Percentiles rank a stretch among this genome's conserved stretches.
phyloP scores from a whole-genome alignment of 2,329 filamentous ascomycete species.

The Ciborinia camelliae region DNA sequence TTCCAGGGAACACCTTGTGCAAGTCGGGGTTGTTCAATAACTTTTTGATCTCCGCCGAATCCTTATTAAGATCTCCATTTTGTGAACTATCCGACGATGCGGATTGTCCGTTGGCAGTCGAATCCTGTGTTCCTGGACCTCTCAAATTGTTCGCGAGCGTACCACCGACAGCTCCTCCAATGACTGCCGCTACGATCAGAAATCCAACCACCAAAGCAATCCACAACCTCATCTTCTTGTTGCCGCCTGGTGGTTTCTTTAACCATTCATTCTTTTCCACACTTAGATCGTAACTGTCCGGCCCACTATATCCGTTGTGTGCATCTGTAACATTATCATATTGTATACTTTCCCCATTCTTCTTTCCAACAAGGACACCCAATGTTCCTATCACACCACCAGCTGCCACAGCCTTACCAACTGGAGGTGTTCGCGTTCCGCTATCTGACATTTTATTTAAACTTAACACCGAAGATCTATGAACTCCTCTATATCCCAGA shows the following conservation, averaged over 20 bases:
- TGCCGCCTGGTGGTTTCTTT: conserved; percentile 55
- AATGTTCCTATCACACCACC: conserved; percentile 39
- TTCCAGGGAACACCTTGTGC: conserved; percentile 90
- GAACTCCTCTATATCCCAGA: conserved; percentile 52
- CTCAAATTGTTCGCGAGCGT: conserved; percentile 20
- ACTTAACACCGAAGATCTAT: conserved; percentile 52
- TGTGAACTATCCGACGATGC: conserved; percentile 56
- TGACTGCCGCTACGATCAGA: conserved; percentile 66
- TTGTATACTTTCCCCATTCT: conserved; percentile 31
- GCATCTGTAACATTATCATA: conserved; percentile 32
- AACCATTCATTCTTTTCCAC: conserved; percentile 66
- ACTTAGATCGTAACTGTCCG: conserved; percentile 28
- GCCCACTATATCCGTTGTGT: conserved; percentile 22
- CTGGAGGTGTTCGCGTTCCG: conserved; percentile 27
- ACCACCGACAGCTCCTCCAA: conserved; percentile 69
- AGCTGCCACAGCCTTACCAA: conserved; percentile 41
- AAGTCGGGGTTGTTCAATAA: conserved; percentile 77
- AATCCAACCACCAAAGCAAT: conserved; percentile 62
- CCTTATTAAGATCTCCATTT: conserved; percentile 68
- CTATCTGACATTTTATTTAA: conserved; percentile 31
- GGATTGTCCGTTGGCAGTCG: conserved; percentile 37
- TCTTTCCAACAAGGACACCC: conserved; percentile 33
- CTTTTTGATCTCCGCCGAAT: conserved; percentile 75
- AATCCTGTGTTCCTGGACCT: conserved; percentile 30
- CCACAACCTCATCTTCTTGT: conserved; percentile 66